Percentiles rank a stretch among this genome's conserved stretches.
Conservation (phyloP, 306 rosid genomes). For the Trifolium fragiferum region DNA sequence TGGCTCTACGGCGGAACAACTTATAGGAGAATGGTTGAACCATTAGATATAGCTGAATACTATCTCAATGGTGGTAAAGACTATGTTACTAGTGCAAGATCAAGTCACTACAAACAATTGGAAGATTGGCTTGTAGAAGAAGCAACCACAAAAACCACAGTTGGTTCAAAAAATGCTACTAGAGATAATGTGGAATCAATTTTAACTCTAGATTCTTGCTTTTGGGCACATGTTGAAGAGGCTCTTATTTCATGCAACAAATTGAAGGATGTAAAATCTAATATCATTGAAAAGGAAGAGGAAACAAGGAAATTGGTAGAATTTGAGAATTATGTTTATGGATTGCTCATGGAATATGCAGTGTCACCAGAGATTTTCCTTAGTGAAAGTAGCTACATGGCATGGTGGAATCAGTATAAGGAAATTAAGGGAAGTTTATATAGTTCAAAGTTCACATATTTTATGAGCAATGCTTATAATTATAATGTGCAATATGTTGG, state of each 20-base stretch:
- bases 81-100: slow-evolving; percentile 40
- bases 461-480: slow-evolving; percentile 41
- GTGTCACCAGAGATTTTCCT: slow-evolving; percentile 78
- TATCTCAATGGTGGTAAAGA: slow-evolving; percentile 31
- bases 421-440: slow-evolving; percentile 19
- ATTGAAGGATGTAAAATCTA: neutral
- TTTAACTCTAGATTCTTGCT: slow-evolving; percentile 75
- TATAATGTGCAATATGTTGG: slow-evolving; percentile 38
- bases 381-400: slow-evolving; percentile 59
- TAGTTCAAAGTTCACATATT: slow-evolving; percentile 31
- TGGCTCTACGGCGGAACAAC: slow-evolving; percentile 61
- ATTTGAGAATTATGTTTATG: slow-evolving; percentile 59
- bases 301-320: slow-evolving; percentile 22
- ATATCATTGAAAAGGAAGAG: slow-evolving; percentile 17
- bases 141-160: neutral
- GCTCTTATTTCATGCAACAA: slow-evolving; percentile 45
- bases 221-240: slow-evolving; percentile 79
- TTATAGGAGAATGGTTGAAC: slow-evolving; percentile 74
- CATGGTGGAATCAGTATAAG: slow-evolving; percentile 63
- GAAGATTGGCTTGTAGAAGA: slow-evolving; percentile 49
- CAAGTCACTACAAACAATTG: slow-evolving; percentile 48
- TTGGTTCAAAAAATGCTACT: neutral
- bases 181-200: slow-evolving; percentile 39
- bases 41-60: slow-evolving; percentile 59
- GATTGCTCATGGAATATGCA: slow-evolving; percentile 40